These are phyloP conservation scores for Neurospora tetraspora DNA, from an alignment of 495 filamentous ascomycete species.

Conservation along the genomic window DNA sequence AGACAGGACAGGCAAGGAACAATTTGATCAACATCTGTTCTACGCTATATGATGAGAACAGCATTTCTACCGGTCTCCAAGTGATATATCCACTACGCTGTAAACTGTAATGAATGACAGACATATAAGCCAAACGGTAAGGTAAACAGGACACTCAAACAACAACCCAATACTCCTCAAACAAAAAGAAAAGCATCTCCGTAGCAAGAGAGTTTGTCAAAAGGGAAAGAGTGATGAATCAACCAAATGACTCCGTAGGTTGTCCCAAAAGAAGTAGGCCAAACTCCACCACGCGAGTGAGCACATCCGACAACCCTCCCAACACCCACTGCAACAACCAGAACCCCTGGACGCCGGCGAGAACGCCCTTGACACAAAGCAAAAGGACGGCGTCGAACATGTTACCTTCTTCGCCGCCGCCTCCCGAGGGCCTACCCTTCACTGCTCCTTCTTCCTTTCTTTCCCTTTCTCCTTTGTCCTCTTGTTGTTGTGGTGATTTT, in stretches of 20 bases:
- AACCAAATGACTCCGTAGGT: neutral
- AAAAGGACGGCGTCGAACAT: constrained; percentile 15
- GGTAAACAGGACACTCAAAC: constrained; percentile 1
- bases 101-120: neutral
- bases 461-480: neutral
- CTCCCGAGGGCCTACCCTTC: constrained; percentile 1
- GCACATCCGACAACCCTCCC: constrained; percentile 12
- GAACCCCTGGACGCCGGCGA: constrained; percentile 16
- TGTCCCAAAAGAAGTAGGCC: constrained; percentile 14
- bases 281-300: constrained; percentile 21
- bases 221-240: neutral
- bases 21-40: neutral
- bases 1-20: neutral
- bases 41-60: neutral
- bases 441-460: neutral
- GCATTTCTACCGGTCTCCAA: neutral
- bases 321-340: constrained; percentile 18
- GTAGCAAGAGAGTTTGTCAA: neutral
- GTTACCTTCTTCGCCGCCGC: neutral
- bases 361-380: constrained; percentile 14
- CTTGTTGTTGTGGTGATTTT: neutral
- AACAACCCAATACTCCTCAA: constrained; percentile 8
- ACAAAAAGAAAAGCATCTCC: constrained; percentile 1
- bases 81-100: neutral
- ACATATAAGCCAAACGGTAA: neutral